Percentiles rank a stretch among this genome's conserved stretches.
Conservation (phyloP, 2,329 filamentous ascomycete genomes). For the Zymoseptoria pseudotritici region DNA sequence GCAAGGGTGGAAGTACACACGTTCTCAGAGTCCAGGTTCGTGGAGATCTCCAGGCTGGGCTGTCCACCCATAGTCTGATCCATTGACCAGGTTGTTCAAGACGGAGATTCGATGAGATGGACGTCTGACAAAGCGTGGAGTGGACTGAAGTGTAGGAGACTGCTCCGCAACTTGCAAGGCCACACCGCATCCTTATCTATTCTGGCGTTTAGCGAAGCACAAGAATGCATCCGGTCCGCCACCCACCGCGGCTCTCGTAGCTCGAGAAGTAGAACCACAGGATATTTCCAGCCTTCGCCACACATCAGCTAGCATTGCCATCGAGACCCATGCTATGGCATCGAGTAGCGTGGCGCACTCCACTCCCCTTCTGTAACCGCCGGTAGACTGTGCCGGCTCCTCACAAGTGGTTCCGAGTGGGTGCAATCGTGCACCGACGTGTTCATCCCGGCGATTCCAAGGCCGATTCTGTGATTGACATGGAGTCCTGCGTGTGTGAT, state of each 20-base stretch:
- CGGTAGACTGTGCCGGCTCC: background rate
- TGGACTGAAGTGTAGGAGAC: background rate
- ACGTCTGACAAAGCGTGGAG: background rate
- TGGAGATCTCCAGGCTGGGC: background rate
- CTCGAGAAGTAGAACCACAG: background rate
- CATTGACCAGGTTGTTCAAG: background rate
- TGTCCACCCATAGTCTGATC: background rate
- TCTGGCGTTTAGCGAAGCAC: background rate
- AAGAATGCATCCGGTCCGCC: background rate
- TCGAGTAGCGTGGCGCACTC: background rate
- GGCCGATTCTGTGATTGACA: background rate
- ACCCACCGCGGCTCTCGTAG: background rate
- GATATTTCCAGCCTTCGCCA: background rate
- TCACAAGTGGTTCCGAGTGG: background rate
- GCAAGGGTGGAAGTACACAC: background rate
- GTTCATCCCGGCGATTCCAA: background rate
- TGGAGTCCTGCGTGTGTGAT: background rate
- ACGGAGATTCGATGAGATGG: background rate
- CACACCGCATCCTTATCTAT: background rate
- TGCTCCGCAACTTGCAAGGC: background rate
- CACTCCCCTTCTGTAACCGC: background rate
- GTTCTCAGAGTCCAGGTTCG: background rate
- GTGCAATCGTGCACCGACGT: background rate
- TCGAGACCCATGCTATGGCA: background rate
- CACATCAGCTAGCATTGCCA: background rate